Base-by-base conservation (phyloP, 345 rosid species). In the Brassica juncea region DNA sequence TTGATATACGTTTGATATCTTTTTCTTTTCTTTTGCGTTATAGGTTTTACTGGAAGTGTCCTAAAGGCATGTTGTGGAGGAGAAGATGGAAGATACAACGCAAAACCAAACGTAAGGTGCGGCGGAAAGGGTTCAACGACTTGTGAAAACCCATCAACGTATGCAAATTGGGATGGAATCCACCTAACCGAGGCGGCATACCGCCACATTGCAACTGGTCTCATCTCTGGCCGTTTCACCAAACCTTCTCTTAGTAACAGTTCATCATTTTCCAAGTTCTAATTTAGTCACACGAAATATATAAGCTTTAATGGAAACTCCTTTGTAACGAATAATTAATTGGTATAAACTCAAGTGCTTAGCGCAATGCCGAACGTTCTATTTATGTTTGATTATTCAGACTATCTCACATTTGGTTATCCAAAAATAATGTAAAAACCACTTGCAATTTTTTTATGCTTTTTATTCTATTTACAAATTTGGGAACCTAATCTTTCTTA, bases 111-210 rank as follows among this genome's bases (percentile, higher is more conserved):
- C 68, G 68, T 31, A 32, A 16, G 4, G 42, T 63, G 68, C 35
- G 68, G 68, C 11, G 42, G 68, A 7, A 15, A n/a, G 12, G 68
- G 68, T 63, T 63, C 68, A 2, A 63, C 44, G 0, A 63, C 68
- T 31, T 63, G 67, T 31, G 67, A 63, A 31, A 15, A 63, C 42
- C 67, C 67, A n/a, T 63, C 67, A 31, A 31, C 67, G 3, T 63
- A 63, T 63, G 42, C 67, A n/a, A 63, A 63, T 63, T 63, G 67
- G 67, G 67, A 63, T 31, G 67, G 67, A 31, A 63, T 63, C 42
- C 67, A 63, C 42, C 67, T 63, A 63, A 63, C 67, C 6, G 67
- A 63, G 42, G 67, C 67, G 42, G 67, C 67, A 16, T 14, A 63
- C 67, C 67, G 5, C 23, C 42, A 63, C 42, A 63, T 63, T 63